phyloP scores from a whole-genome alignment of 192 early-diverging fungal genomes.

The Gaertneriomyces sp. region DNA sequence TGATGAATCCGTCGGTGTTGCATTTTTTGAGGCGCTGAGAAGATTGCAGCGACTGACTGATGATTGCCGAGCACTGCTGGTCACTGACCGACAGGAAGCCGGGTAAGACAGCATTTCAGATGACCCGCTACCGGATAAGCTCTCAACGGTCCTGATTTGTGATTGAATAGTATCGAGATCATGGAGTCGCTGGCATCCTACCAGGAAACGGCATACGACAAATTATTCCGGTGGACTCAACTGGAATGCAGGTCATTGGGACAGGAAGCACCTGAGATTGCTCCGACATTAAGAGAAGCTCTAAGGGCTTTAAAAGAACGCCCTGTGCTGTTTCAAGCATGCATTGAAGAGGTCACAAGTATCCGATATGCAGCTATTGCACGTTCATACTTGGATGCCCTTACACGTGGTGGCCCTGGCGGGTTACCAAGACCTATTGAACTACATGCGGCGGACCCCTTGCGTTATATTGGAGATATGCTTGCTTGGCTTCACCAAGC shows the following conservation, averaged over 20 bases:
- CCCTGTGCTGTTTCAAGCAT: slow-evolving; percentile 70
- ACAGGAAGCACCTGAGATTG: slow-evolving; percentile 67
- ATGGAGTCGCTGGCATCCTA: slow-evolving; percentile 67
- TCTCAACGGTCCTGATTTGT: not conserved
- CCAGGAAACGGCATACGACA: slow-evolving; percentile 73
- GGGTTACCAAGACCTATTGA: slow-evolving; percentile 87
- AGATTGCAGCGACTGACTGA: slow-evolving; percentile 66
- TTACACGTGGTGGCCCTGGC: slow-evolving; percentile 71
- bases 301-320: slow-evolving; percentile 64
- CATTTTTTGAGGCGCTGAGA: slow-evolving; percentile 69
- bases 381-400: slow-evolving; percentile 67
- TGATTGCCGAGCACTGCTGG: slow-evolving; percentile 69
- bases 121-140: no score
- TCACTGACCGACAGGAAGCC: slow-evolving; percentile 69
- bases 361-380: slow-evolving; percentile 64
- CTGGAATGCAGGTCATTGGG: slow-evolving; percentile 62
- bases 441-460: slow-evolving; percentile 84
- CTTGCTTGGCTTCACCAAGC: slow-evolving; percentile 96
- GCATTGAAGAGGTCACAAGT: slow-evolving; percentile 69
- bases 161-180: slow-evolving; percentile 57
- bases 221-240: slow-evolving; percentile 72
- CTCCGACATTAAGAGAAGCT: slow-evolving; percentile 57
- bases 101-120: slow-evolving; percentile 45
- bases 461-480: slow-evolving; percentile 93
- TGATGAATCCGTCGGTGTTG: slow-evolving; percentile 43